phyloP scores from a whole-genome alignment of 768 basidiomycete genomes.

The Suillus spraguei region DNA sequence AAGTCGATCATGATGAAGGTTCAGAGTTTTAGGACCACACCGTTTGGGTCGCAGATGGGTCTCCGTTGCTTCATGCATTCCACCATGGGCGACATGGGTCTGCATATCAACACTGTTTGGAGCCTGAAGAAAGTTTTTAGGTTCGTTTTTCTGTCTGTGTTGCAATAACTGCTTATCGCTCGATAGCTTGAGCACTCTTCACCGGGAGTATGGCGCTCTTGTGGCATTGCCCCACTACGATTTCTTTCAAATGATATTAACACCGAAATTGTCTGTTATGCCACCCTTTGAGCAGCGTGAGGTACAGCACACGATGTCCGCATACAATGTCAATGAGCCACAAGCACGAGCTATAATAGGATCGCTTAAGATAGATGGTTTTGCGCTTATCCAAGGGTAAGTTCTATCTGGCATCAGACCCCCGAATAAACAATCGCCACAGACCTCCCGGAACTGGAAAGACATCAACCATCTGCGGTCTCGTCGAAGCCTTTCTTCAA shows the following conservation, averaged over 20 bases:
- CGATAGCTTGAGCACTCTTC: constrained; percentile 81
- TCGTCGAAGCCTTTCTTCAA: constrained; percentile 83
- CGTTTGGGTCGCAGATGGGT: constrained; percentile 54
- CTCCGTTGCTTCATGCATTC: constrained; percentile 54
- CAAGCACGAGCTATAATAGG: constrained; percentile 89
- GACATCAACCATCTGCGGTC: constrained; percentile 94
- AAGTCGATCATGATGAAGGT: constrained; percentile 74
- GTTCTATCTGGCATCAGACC: constrained; percentile 18
- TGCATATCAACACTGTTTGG: constrained; percentile 72
- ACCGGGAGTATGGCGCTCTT: constrained; percentile 91
- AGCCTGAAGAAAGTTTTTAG: constrained; percentile 77
- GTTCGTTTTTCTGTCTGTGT: constrained; percentile 39
- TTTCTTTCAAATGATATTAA: constrained; percentile 67
- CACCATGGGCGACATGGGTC: constrained; percentile 54
- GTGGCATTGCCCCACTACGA: constrained; percentile 84
- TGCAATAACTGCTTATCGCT: constrained; percentile 9
- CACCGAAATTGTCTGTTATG: constrained; percentile 57
- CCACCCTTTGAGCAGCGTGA: constrained; percentile 50
- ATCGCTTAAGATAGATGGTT: constrained; percentile 71
- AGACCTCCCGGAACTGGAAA: constrained; percentile 99
- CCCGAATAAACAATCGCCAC: constrained; percentile 9
- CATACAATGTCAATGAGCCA: constrained; percentile 85
- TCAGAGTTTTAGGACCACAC: constrained; percentile 44
- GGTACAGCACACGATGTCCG: constrained; percentile 65
- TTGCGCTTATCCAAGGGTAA: constrained; percentile 94